phyloP scores from a whole-genome alignment of 1,139 yeast genomes.

The Zygosaccharomyces sapae region DNA sequence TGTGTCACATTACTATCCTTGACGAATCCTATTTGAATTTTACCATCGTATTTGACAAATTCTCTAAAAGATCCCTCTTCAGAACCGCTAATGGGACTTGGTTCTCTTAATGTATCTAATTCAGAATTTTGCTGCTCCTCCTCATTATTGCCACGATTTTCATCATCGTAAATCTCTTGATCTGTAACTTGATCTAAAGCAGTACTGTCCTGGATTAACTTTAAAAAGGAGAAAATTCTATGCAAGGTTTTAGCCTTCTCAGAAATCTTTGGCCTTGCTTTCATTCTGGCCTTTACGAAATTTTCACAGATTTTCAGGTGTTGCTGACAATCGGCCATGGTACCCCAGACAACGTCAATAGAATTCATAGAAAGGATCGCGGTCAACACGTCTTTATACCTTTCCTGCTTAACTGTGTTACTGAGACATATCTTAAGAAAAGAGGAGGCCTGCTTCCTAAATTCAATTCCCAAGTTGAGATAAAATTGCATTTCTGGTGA shows the following conservation, averaged over 20 bases:
- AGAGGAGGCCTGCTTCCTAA: conserved; percentile 69
- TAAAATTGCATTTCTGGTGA: conserved; percentile 60
- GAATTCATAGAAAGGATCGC: conserved; percentile 85
- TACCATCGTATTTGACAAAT: conserved; percentile 25
- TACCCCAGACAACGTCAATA: conserved; percentile 87
- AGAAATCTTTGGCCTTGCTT: conserved; percentile 59
- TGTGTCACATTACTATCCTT: conserved; percentile 2
- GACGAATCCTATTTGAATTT: conserved; percentile 25
- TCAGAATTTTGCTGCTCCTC: neutral
- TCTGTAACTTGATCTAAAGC: conserved; percentile 45
- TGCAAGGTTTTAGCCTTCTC: conserved; percentile 75
- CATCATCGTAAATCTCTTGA: conserved; percentile 27
- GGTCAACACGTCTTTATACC: conserved; percentile 78
- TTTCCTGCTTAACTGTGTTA: conserved; percentile 46
- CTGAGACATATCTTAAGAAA: conserved; percentile 61
- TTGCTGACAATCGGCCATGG: conserved; percentile 79
- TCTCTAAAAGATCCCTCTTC: conserved; percentile 21
- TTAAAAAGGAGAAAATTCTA: conserved; percentile 70
- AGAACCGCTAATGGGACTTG: neutral
- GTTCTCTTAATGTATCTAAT: neutral
- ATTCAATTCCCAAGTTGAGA: conserved; percentile 64
- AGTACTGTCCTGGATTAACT: conserved; percentile 70
- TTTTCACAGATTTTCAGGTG: conserved; percentile 75
- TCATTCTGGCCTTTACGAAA: conserved; percentile 67
- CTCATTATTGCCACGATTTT: neutral